A percentile compares a stretch with the other conserved stretches of the same genome.
Conservation (phyloP, 306 rosid species). For the Carpinus fangiana region DNA sequence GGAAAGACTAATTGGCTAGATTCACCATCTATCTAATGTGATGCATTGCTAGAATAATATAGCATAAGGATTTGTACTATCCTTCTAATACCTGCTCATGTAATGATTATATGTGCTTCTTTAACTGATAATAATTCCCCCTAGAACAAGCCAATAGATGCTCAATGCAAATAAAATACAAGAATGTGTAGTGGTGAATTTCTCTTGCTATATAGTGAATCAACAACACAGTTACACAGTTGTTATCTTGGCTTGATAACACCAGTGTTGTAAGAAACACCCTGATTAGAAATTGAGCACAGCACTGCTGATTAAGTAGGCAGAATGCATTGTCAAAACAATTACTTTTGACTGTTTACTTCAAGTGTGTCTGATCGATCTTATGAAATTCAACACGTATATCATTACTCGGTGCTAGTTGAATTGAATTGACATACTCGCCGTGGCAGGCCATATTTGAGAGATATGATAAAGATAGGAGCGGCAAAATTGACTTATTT, state of each 20-base stretch:
- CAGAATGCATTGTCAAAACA: not conserved
- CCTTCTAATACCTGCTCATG: not conserved
- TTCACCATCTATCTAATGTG: constrained; percentile 8
- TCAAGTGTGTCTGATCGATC: not conserved
- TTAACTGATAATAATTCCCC: not conserved
- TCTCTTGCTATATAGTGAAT: not conserved
- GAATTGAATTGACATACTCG: constrained; percentile 3
- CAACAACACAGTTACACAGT: not conserved
- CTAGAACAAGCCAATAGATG: not conserved
- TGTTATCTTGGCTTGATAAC: not conserved
- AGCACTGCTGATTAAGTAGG: not conserved
- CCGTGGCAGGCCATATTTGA: constrained; percentile 66
- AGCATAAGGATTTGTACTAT: not conserved
- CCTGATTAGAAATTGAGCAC: not conserved
- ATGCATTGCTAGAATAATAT: not conserved
- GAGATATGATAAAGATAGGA: constrained; percentile 81
- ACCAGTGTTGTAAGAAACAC: not conserved
- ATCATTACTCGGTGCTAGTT: constrained; percentile 4
- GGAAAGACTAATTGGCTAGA: not conserved
- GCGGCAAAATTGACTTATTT: constrained; percentile 78
- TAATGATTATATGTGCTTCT: not conserved
- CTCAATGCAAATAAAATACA: not conserved
- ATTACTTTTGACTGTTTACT: not conserved
- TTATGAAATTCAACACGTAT: constrained; percentile 8
- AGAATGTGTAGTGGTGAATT: not conserved